Evolutionary conservation across 108 stramenopile genomes (phyloP), one percentile per base, ranked within the genome.

Genomic region (Fistulifera solaris): DNA sequence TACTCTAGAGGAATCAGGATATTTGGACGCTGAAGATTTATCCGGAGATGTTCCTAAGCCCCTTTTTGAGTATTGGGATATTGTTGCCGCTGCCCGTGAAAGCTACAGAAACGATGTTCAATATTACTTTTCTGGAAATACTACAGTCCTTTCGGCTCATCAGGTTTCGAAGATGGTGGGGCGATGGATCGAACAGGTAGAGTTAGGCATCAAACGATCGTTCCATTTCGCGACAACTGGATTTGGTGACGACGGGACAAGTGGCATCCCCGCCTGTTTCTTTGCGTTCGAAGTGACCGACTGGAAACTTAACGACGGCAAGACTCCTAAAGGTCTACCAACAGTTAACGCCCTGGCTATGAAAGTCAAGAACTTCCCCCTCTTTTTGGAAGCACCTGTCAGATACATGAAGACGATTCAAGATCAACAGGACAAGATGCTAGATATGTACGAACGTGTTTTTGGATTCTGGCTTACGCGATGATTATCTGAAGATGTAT

Each of bases 311-410:
- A 91, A 76, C 40, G 71, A 61, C 10, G 48, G 58, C 26, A 71
- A 62, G 31, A 87, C 76, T 54, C 63, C 15, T 38, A 71, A 73
- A 19, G 87, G 87, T 28, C 77, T 85, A 31, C 87, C 89, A 31
- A 71, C 81, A 42, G 91, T 87, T 46, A 75, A 80, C 49, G 81
- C 89, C 27, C 64, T 71, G 58, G 61, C 83, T 11, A 92, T 96
- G 88, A 72, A 65, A 47, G 87, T 89, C 60, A 81, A 78, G 62
- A 71, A 61, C 1, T 89, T 96, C 67, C 96, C 96, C 28, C 76
- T 94, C 47, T 96, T 94, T 71, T 75, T 96, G 42, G 96, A 96
- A 54, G 90, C 86, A n/a, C 89, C 92, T 40, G 88, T 89, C 41
- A 75, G 96, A 41, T 91, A 94, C 74, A 81, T 94, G 87, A 96